Evolutionary conservation across 805 yeast species (phyloP).

Genomic region (Lipomyces starkeyi): DNA sequence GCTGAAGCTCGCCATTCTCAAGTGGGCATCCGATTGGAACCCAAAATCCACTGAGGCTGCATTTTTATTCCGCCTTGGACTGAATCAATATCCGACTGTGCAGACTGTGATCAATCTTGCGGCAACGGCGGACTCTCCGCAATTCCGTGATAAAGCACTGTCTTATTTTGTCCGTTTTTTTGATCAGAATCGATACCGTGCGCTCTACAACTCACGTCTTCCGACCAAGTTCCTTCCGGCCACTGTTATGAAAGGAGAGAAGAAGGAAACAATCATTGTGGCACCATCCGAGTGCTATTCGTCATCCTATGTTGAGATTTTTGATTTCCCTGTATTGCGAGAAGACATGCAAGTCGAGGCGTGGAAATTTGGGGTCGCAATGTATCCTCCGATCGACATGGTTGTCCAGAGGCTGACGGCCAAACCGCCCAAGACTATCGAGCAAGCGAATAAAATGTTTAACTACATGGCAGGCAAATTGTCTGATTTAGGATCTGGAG

Average conservation of each 20-base stretch:
- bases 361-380: constrained; percentile 44
- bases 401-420: constrained; percentile 38
- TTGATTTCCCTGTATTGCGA: constrained; percentile 45
- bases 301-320: constrained; percentile 36
- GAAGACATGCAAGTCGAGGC: constrained; percentile 39
- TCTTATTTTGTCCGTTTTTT: constrained; percentile 43
- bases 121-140: constrained; percentile 16
- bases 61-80: constrained; percentile 45
- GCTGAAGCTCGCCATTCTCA: constrained; percentile 44
- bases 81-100: constrained; percentile 42
- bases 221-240: constrained; percentile 36
- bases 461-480: constrained; percentile 42
- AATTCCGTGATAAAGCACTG: constrained; percentile 39
- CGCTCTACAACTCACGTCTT: constrained; percentile 15
- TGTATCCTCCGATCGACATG: constrained; percentile 40
- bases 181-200: constrained; percentile 39
- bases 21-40: constrained; percentile 42
- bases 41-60: constrained; percentile 42
- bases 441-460: constrained; percentile 41
- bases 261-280: constrained; percentile 16
- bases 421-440: constrained; percentile 40
- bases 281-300: constrained; percentile 34
- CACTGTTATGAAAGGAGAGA: constrained; percentile 26
- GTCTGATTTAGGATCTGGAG: constrained; percentile 38
- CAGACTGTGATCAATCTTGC: constrained; percentile 39